These are phyloP conservation scores for Beta macrorhiza DNA, from an alignment of 179 eudicot genomes.

Conservation along the genomic window DNA sequence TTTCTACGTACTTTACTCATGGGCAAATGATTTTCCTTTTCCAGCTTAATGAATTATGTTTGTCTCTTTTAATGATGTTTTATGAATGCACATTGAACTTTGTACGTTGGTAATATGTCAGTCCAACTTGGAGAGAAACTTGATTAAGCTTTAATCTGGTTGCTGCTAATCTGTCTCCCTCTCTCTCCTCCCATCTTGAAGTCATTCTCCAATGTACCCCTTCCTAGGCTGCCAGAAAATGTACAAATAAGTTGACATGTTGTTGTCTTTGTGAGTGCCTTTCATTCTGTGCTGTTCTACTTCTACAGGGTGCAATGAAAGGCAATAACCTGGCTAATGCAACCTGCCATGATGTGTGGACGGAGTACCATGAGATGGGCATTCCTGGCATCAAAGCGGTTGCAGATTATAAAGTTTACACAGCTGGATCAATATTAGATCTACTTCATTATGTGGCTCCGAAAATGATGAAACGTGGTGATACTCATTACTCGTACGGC, in stretches of 20 bases:
- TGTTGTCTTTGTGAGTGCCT: neutral
- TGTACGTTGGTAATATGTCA: neutral
- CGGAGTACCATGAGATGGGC: slow-evolving; percentile 95
- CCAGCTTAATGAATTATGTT: neutral
- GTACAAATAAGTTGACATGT: neutral
- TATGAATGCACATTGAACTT: neutral
- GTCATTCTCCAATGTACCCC: neutral
- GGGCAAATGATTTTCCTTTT: neutral
- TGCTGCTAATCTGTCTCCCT: neutral
- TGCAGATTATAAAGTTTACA: slow-evolving; percentile 76
- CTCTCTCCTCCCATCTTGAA: neutral
- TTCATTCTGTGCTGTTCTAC: neutral
- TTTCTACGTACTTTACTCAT: neutral
- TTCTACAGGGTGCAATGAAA: slow-evolving; percentile 68
- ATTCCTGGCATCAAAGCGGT: slow-evolving; percentile 76
- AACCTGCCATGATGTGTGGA: slow-evolving; percentile 84
- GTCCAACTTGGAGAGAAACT: neutral
- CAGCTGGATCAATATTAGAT: slow-evolving; percentile 72
- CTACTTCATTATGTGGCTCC: slow-evolving; percentile 88
- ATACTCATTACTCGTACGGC: slow-evolving; percentile 88
- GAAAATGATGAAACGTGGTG: slow-evolving; percentile 94
- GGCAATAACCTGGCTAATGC: slow-evolving; percentile 71
- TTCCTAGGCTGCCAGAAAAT: neutral
- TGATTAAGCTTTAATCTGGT: neutral
- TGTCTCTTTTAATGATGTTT: neutral